A percentile compares a stretch with the other conserved stretches of the same genome.
Evolutionary conservation across 192 early-diverging fungal species (phyloP).

Genomic region (Chytriomyces sp.): DNA sequence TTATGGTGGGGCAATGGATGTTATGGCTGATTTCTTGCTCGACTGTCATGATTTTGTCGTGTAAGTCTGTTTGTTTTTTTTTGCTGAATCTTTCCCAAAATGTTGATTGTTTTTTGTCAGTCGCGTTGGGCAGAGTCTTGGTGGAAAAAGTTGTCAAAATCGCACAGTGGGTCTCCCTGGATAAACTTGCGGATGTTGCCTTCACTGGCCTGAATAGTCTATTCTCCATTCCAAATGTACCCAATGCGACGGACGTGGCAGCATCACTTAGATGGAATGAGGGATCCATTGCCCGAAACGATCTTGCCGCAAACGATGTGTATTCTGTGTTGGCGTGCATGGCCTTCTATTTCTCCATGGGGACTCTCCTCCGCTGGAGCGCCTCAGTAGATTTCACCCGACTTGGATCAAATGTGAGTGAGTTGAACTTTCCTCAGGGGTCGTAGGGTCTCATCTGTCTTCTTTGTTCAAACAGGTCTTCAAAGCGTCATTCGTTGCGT

Average conservation of each 20-base stretch:
- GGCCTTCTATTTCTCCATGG: background rate
- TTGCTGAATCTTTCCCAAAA: background rate
- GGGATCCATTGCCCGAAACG: background rate
- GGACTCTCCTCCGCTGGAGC: background rate
- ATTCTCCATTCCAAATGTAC: too few relatives aligned
- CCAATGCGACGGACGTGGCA: too few relatives aligned
- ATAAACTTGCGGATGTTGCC: background rate
- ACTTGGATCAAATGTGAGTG: background rate
- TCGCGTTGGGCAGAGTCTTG: background rate
- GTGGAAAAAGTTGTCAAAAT: background rate
- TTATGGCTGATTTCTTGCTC: background rate
- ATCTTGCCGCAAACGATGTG: background rate
- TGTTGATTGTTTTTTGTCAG: background rate
- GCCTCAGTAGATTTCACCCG: background rate
- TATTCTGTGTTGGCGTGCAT: background rate
- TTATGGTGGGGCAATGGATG: background rate
- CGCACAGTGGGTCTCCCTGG: background rate
- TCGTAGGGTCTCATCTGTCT: background rate
- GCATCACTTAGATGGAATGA: too few relatives aligned
- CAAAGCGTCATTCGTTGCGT: background rate
- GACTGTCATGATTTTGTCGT: background rate
- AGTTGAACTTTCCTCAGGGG: background rate
- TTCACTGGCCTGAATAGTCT: background rate
- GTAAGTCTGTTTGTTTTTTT: background rate
- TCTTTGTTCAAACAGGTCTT: background rate